Conservation (phyloP, 2,329 filamentous ascomycete species). For the Lizonia empirigonia region DNA sequence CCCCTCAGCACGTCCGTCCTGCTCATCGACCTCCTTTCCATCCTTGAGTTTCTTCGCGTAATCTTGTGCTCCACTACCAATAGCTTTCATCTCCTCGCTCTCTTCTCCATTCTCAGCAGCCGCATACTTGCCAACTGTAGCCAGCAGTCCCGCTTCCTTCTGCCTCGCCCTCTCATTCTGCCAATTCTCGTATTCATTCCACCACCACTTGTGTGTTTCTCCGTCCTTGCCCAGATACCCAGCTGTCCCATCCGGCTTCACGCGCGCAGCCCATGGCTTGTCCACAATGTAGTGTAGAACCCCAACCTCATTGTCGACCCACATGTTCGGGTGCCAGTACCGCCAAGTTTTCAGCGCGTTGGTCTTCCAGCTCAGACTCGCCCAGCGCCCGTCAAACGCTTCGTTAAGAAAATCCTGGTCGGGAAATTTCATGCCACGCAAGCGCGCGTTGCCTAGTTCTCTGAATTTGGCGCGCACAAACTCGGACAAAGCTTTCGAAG, state of each 20-base stretch:
- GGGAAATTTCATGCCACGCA: slow-evolving; percentile 57
- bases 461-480: slow-evolving; percentile 52
- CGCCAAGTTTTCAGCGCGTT: slow-evolving; percentile 62
- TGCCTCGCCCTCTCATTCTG: slow-evolving; percentile 29
- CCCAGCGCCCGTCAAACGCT: slow-evolving; percentile 55
- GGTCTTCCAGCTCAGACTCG: slow-evolving; percentile 55
- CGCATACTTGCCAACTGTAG: slow-evolving; percentile 29
- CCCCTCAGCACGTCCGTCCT: slow-evolving; percentile 2
- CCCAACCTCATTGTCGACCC: slow-evolving; percentile 56
- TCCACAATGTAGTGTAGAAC: slow-evolving; percentile 62
- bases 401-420: slow-evolving; percentile 61
- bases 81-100: slow-evolving; percentile 38
- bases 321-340: slow-evolving; percentile 59
- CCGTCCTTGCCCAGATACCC: slow-evolving; percentile 59
- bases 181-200: slow-evolving; percentile 55
- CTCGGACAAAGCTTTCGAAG: slow-evolving; percentile 47
- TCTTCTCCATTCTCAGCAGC: slow-evolving; percentile 28
- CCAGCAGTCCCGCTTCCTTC: slow-evolving; percentile 28
- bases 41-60: slow-evolving; percentile 38
- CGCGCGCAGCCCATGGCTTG: slow-evolving; percentile 59
- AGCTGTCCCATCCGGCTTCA: slow-evolving; percentile 50
- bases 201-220: slow-evolving; percentile 60
- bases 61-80: slow-evolving; percentile 40
- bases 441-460: slow-evolving; percentile 37
- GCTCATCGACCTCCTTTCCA: slow-evolving; percentile 10